Evolutionary conservation across 805 yeast species (phyloP), one percentile per base, ranked within the genome.

Genomic region (Ogataea paradorogensis): DNA sequence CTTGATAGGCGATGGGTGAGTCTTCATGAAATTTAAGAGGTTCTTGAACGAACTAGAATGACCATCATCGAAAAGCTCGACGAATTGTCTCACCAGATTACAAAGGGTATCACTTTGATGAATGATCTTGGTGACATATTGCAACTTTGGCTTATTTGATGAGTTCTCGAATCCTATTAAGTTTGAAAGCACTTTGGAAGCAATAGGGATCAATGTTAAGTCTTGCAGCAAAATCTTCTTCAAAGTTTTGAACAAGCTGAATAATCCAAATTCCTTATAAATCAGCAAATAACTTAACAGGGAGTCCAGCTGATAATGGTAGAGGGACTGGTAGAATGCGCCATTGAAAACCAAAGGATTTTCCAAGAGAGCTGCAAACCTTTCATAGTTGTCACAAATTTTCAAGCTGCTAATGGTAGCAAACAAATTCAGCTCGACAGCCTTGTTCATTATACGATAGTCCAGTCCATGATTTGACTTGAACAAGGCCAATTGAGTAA

Each of bases 181-280:
- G 21, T 50, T 50, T 0, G 59, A 43, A 11, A 62, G 32, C 2
- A 58, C 30, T 15, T 38, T 34, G 4, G 65, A 40, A 7, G 57
- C 48, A 18, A 53, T 43, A 3, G 49, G 44, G n/a, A 56, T 47
- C 28, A 73, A 35, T 3, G 45, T 47, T 32, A 71, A 39, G 43
- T 67, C 70, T 13, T 52, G 56, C 8, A 51, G 37, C 20, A 73
- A 63, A 8, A 64, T 41, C 13, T 52, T 51, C 10, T 52, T 49
- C 9, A 62, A 43, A 33, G 65, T 65, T 41, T 65, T 66, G 32
- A 74, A 50, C n/a, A 74, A 43, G 40, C 66, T 64, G 36, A 62
- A 66, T 7, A 71, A 40, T 0, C 73, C 74, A 47, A 66, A 63
- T 30, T 67, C 64, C 32, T 53, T 52, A 40, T 59, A 60, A 13